Evolutionary conservation across 1,139 yeast genomes (phyloP), one percentile per base, ranked within the genome.

Genomic region (Tardiomyces digboiensis): DNA sequence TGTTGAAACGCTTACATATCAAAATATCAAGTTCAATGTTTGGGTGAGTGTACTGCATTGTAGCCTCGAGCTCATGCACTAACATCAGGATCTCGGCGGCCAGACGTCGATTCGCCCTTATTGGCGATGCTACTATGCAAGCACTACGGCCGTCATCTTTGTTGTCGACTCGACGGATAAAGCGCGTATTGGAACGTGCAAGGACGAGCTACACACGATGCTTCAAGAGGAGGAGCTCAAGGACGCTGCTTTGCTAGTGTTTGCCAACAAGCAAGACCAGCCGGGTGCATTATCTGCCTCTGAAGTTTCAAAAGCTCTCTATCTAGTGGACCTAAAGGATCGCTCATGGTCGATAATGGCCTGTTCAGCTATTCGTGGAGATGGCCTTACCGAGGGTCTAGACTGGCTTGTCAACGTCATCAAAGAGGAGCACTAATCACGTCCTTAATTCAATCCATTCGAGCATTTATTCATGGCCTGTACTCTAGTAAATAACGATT

Each of bases 291-390:
- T 89, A 70, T 78, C 88, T 20, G 97, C 97, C 0, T 91, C 96
- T 6, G 97, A 91, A 59, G 97, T 91, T 12, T 82, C 95, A 1
- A 87, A 85, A 54, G 89, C 94, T 14, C 72, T 91, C 52, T 82
- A 82, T 50, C 69, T 91, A 53, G 88, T 89, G 4, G 94, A 86
- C 47, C 73, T 91, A 61, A 89, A 89, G 65, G 98, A 91, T 64
- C 76, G 98, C 62, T 85, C 95, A 61, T 91, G 98, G 98, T 86
- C 96, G 57, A 91, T 91, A 52, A 95, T 89, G 50, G 97, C 97
- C 4, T 84, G 95, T 54, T 84, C 95, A 68, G 98, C 98, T 21
- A 78, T 89, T 49, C 83, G 87, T 53, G 98, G 98, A 40, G 97
- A 91, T 61, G 98, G 97, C 37, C 75, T 91, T 57, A 82, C 87